These are phyloP conservation scores for Apodospora peruviana DNA, from an alignment of 495 filamentous ascomycete species.

Conservation along the genomic window DNA sequence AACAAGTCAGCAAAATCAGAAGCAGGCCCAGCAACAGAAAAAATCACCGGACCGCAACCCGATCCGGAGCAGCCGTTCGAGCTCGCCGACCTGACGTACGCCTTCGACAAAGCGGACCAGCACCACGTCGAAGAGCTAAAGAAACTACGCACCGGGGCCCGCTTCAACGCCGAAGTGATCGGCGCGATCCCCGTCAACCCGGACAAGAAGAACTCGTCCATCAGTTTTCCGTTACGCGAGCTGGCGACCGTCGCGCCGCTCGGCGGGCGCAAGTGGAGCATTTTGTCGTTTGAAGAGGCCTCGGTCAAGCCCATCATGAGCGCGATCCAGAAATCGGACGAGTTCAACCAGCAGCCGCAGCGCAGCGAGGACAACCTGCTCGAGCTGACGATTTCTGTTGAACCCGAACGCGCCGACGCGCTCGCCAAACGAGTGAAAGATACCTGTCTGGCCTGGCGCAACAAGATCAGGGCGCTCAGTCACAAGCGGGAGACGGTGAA, in stretches of 20 bases:
- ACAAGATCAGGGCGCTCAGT: slow-evolving; percentile 49
- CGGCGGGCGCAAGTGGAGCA: slow-evolving; percentile 58
- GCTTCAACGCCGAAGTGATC: slow-evolving; percentile 60
- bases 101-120: slow-evolving; percentile 52
- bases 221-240: slow-evolving; percentile 56
- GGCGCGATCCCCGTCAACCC: slow-evolving; percentile 67
- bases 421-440: slow-evolving; percentile 52
- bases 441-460: slow-evolving; percentile 55
- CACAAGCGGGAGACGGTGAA: slow-evolving; percentile 58
- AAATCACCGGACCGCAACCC: slow-evolving; percentile 5
- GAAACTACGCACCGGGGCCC: slow-evolving; percentile 52
- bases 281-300: slow-evolving; percentile 51
- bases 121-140: slow-evolving; percentile 58
- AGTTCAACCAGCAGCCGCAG: slow-evolving; percentile 70
- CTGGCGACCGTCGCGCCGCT: slow-evolving; percentile 72
- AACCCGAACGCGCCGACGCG: slow-evolving; percentile 55
- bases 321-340: slow-evolving; percentile 58
- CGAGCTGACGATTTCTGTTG: slow-evolving; percentile 67
- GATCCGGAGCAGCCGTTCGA: slow-evolving; percentile 57
- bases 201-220: slow-evolving; percentile 37
- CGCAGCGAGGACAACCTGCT: slow-evolving; percentile 60
- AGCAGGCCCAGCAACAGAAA: not conserved
- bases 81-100: slow-evolving; percentile 55
- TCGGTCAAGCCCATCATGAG: slow-evolving; percentile 68
- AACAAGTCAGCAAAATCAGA: not conserved